These are phyloP conservation scores for Basipetospora chlamydospora DNA, from an alignment of 2,329 filamentous ascomycete genomes.

Conservation along the genomic window DNA sequence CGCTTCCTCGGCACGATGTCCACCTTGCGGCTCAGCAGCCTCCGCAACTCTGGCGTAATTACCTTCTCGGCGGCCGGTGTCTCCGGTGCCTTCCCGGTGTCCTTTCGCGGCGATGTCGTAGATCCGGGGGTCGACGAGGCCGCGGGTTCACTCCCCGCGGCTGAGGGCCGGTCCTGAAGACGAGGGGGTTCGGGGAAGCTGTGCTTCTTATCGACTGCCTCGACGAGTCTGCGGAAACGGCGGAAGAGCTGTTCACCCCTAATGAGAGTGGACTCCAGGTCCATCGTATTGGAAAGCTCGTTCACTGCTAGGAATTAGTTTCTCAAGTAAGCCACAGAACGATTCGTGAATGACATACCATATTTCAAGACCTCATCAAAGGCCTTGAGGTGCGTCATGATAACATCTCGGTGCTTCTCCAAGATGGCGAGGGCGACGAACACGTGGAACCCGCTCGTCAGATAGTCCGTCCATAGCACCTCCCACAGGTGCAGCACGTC, in stretches of 20 bases:
- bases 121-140: slow-evolving; percentile 9
- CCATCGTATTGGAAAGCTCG: slow-evolving; percentile 85
- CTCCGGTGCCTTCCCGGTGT: slow-evolving; percentile 14
- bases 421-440: slow-evolving; percentile 89
- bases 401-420: slow-evolving; percentile 90
- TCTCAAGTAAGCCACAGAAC: too few species aligned
- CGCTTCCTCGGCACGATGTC: slow-evolving; percentile 22
- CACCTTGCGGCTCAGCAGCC: slow-evolving; percentile 33
- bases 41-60: slow-evolving; percentile 42
- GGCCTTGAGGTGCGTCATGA: slow-evolving; percentile 83
- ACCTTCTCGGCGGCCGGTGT: slow-evolving; percentile 28
- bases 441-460: slow-evolving; percentile 80
- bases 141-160: slow-evolving; percentile 1
- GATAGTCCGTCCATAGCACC: slow-evolving; percentile 80
- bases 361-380: slow-evolving; percentile 99
- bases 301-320: slow-evolving; percentile 48
- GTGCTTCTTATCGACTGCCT: slow-evolving; percentile 81
- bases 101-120: slow-evolving; percentile 7
- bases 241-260: slow-evolving; percentile 80
- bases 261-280: slow-evolving; percentile 72
- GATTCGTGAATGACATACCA: too few species aligned
- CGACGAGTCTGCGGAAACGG: slow-evolving; percentile 75
- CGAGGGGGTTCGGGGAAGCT: slow-evolving; percentile 47
- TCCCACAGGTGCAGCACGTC: slow-evolving; percentile 88
- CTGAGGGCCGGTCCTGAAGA: slow-evolving; percentile 30